phyloP scores from a whole-genome alignment of 768 basidiomycete genomes.

The Lyophyllum atratum region DNA sequence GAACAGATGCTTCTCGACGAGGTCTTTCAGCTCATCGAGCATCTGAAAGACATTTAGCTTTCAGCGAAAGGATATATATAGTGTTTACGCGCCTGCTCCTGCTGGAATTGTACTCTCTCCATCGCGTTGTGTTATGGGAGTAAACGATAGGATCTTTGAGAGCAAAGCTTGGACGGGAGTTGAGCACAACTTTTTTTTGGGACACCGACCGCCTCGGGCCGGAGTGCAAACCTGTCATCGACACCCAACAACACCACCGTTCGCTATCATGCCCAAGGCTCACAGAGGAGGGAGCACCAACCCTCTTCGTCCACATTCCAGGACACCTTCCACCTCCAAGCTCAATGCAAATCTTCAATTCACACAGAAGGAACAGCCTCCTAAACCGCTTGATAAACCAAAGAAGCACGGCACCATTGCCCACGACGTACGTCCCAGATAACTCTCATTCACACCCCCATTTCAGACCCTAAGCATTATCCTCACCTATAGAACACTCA shows the following conservation, averaged over 20 bases:
- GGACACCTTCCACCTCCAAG: constrained; percentile 63
- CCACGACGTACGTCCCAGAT: constrained; percentile 45
- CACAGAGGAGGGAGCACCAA: constrained; percentile 47
- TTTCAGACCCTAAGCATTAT: constrained; percentile 1
- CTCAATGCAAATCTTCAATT: constrained; percentile 63
- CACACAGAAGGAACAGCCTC: constrained; percentile 61
- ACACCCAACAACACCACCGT: constrained; percentile 12
- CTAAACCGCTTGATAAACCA: constrained; percentile 49
- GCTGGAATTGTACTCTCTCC: constrained; percentile 94
- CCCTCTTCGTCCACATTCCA: constrained; percentile 61
- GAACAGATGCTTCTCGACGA: constrained; percentile 84
- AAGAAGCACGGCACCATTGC: constrained; percentile 48
- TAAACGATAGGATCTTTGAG: background rate
- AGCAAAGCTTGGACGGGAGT: too few species aligned
- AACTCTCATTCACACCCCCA: constrained; percentile 14
- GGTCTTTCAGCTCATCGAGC: constrained; percentile 94
- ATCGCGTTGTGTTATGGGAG: constrained; percentile 41
- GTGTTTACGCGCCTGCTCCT: constrained; percentile 69
- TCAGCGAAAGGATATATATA: background rate
- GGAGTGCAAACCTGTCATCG: constrained; percentile 9
- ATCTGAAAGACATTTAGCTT: constrained; percentile 49
- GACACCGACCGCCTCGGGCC: constrained; percentile 13
- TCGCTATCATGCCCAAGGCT: constrained; percentile 50
- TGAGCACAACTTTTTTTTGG: constrained; percentile 9
- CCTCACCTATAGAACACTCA: constrained; percentile 14